Evolutionary conservation across 2,329 filamentous ascomycete genomes (phyloP), one percentile per base, ranked within the genome.

Genomic region (Pleomassaria siparia): DNA sequence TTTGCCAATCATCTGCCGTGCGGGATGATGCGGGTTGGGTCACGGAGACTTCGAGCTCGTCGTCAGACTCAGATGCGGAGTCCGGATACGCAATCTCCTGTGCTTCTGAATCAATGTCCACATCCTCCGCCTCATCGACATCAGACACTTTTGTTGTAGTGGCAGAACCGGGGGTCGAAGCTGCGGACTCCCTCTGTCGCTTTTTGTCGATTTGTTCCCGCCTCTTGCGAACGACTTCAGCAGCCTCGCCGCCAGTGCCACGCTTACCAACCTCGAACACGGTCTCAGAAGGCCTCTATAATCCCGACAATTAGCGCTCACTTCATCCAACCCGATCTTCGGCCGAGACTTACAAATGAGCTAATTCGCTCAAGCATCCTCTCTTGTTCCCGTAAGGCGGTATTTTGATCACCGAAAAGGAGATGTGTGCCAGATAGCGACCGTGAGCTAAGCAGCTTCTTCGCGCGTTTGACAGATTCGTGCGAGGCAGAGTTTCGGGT

Each of bases 241-340:
- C 87, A 6, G 87, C 86, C 64, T 87, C 84, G 32, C 62, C 63
- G 40, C 76, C 77, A 2, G 76, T 78, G 55, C 85, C 87, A 51
- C 85, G 82, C 58, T 86, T 84, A 6, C 88, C 88, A 53, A 96
- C 86, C 71, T 99, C 94, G 60, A 99, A 99, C n/a, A 99, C 89
- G 0, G 92, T 97, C 72, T 99, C 94, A 35, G 86, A 80, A 0
- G 95, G 94, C 59, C 89, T 84, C n/a, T n/a, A n/a, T n/a, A n/a
- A n/a, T n/a, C n/a, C n/a, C n/a, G n/a, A n/a, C n/a, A n/a, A n/a
- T n/a, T n/a, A n/a, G n/a, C n/a, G n/a, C n/a, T n/a, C n/a, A n/a
- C n/a, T n/a, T n/a, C n/a, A n/a, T n/a, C n/a, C n/a, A n/a, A n/a
- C n/a, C n/a, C n/a, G n/a, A n/a, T n/a, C n/a, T n/a, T n/a, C n/a